A percentile compares a stretch with the other conserved stretches of the same genome.
Evolutionary conservation across 768 basidiomycete genomes (phyloP).

Genomic region (Leucocoprinus birnbaumii): DNA sequence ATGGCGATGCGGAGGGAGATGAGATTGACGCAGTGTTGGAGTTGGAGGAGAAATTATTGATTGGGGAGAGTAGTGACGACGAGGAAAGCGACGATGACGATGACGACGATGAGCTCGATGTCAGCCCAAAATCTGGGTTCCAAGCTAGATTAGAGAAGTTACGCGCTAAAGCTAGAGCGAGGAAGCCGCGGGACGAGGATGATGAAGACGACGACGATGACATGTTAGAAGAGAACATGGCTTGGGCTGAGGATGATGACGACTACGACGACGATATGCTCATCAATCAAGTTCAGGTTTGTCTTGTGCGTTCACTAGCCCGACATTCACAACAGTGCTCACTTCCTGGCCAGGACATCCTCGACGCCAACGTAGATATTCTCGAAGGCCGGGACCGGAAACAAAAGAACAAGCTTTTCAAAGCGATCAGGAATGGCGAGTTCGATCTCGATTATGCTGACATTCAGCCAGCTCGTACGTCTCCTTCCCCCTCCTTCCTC

Average conservation of each 20-base stretch:
- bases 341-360: background rate
- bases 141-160: slow-evolving; percentile 40
- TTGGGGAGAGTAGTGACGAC: slow-evolving; percentile 26
- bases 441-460: slow-evolving; percentile 26
- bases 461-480: slow-evolving; percentile 51
- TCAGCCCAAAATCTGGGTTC: slow-evolving; percentile 42
- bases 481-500: background rate
- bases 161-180: slow-evolving; percentile 26
- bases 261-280: slow-evolving; percentile 42
- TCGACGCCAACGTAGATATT: background rate
- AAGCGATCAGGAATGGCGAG: slow-evolving; percentile 54
- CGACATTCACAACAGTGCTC: background rate
- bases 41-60: slow-evolving; percentile 43
- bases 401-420: slow-evolving; percentile 54
- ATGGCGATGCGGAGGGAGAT: slow-evolving; percentile 33
- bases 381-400: slow-evolving; percentile 42
- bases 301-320: slow-evolving; percentile 11
- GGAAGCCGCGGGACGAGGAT: slow-evolving; percentile 24
- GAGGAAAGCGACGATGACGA: slow-evolving; percentile 34
- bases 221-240: slow-evolving; percentile 24
- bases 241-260: slow-evolving; percentile 25
- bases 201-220: slow-evolving; percentile 33
- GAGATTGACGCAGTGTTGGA: slow-evolving; percentile 38
- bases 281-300: slow-evolving; percentile 52
- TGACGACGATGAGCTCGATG: slow-evolving; percentile 28